Evolutionary conservation across 768 basidiomycete genomes (phyloP).

Genomic region (Phaeotremella fagi): DNA sequence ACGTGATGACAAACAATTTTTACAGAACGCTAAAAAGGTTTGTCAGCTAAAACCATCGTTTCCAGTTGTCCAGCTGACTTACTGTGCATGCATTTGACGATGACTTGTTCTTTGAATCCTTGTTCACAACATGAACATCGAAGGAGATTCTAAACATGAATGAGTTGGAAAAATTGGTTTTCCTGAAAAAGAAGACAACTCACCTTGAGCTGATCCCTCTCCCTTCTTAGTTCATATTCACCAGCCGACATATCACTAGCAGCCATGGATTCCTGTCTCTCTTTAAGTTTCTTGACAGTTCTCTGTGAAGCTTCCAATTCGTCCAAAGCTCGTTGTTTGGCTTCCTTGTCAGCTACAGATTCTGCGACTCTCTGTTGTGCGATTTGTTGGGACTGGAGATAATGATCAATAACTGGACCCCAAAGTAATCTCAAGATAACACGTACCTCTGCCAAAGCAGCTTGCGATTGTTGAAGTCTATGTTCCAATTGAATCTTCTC

Average conservation of each 20-base stretch:
- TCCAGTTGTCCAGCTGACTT: constrained; percentile 46
- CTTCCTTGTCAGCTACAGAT: constrained; percentile 37
- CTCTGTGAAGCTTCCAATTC: constrained; percentile 34
- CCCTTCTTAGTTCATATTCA: constrained; percentile 33
- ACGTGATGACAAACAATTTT: constrained; percentile 71
- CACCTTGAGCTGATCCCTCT: constrained; percentile 42
- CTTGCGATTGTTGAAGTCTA: constrained; percentile 29
- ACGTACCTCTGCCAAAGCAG: constrained; percentile 39
- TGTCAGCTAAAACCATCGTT: neutral
- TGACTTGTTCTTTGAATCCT: constrained; percentile 69
- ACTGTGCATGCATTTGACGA: constrained; percentile 92
- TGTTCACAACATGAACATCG: constrained; percentile 83
- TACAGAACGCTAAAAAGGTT: constrained; percentile 52
- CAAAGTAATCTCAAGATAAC: neutral
- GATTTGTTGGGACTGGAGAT: constrained; percentile 33
- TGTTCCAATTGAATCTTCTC: constrained; percentile 39
- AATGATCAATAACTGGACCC: neutral
- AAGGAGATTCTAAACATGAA: constrained; percentile 69
- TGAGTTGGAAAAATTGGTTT: neutral
- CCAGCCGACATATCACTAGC: constrained; percentile 13
- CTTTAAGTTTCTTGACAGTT: constrained; percentile 44
- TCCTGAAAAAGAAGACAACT: constrained; percentile 8
- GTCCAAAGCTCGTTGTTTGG: constrained; percentile 38
- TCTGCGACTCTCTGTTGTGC: constrained; percentile 38
- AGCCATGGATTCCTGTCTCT: constrained; percentile 32